These are phyloP conservation scores for Yarrowia porcina DNA, from an alignment of 805 yeast species.

Conservation along the genomic window DNA sequence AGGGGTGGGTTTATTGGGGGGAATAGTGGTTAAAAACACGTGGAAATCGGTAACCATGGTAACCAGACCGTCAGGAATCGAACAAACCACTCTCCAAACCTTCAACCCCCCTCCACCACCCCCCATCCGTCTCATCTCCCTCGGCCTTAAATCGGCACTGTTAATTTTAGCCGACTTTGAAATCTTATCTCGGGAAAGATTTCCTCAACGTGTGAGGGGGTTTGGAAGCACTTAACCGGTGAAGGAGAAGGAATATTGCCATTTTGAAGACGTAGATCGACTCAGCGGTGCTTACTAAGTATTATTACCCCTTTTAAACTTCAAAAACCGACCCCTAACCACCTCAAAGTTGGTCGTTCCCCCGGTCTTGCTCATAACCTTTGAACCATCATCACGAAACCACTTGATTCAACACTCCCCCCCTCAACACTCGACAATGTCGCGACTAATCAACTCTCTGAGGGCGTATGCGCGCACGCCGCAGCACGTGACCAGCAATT, in stretches of 20 bases:
- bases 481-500: constrained; percentile 27
- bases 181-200: neutral
- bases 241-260: neutral
- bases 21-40: neutral
- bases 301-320: no score
- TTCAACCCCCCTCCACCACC: no score
- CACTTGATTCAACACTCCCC: no score
- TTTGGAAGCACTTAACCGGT: no score
- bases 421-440: no score
- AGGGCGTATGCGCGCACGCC: constrained; percentile 26
- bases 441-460: constrained; percentile 19
- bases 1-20: neutral
- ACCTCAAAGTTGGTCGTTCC: no score
- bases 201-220: neutral
- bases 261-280: no score
- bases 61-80: no score
- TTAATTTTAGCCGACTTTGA: neutral
- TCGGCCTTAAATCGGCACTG: constrained; percentile 1
- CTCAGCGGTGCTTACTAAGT: no score
- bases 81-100: no score
- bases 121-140: neutral
- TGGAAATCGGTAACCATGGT: no score
- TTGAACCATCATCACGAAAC: constrained; percentile 9
- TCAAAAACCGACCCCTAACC: no score
- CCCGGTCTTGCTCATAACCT: constrained; percentile 18